These are phyloP conservation scores for Hippophae gyantsensis DNA, from an alignment of 306 rosid species.

Conservation along the genomic window DNA sequence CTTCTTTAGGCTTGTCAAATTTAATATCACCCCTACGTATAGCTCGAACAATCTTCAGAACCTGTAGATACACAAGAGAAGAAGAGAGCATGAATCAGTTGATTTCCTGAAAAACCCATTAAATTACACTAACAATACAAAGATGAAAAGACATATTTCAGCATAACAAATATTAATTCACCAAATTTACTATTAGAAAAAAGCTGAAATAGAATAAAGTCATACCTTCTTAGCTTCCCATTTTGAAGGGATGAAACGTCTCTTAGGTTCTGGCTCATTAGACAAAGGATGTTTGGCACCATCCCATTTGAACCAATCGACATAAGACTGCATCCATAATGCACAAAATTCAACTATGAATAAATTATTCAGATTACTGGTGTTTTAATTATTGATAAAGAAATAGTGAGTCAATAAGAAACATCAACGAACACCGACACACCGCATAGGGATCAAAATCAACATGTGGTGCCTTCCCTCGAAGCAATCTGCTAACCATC, in stretches of 20 bases:
- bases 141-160: not conserved
- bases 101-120: too few relatives aligned
- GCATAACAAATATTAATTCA: not conserved
- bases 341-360: slow-evolving; percentile 9
- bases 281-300: slow-evolving; percentile 79
- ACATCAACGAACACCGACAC: slow-evolving; percentile 6
- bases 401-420: not conserved
- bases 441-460: slow-evolving; percentile 80
- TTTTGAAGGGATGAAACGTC: slow-evolving; percentile 88
- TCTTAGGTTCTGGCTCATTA: slow-evolving; percentile 93
- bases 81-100: slow-evolving; percentile 10
- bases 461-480: slow-evolving; percentile 69
- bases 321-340: slow-evolving; percentile 44
- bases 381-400: slow-evolving; percentile 1
- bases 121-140: not conserved
- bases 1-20: slow-evolving; percentile 72
- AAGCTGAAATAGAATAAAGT: slow-evolving; percentile 3
- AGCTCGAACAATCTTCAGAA: slow-evolving; percentile 60
- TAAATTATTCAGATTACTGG: slow-evolving; percentile 4
- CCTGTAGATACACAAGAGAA: slow-evolving; percentile 40
- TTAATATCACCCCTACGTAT: slow-evolving; percentile 70
- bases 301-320: slow-evolving; percentile 93
- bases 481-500: slow-evolving; percentile 46
- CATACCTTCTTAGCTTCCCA: slow-evolving; percentile 81
- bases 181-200: not conserved